A percentile compares a stretch with the other conserved stretches of the same genome.
These are phyloP conservation scores for Xerocomus amazonicus DNA, from an alignment of 1,284 basidiomycete species.

Conservation along the genomic window DNA sequence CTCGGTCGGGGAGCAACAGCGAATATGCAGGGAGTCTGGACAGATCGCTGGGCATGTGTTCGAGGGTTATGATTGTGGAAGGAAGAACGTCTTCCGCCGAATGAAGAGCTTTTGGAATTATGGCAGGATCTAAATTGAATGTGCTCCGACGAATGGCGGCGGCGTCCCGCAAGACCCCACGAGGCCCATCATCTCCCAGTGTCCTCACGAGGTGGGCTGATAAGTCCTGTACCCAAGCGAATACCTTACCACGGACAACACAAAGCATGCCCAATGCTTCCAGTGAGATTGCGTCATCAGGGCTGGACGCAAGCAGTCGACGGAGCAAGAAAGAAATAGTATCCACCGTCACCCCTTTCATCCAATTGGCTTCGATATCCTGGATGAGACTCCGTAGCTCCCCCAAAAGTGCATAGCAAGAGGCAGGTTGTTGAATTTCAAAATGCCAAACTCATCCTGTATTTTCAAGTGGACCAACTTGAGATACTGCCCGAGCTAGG, in stretches of 20 bases:
- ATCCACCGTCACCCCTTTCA: slow-evolving; percentile 8
- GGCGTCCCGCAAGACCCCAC: slow-evolving; percentile 31
- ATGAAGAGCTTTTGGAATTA: slow-evolving; percentile 17
- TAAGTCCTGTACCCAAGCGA: slow-evolving; percentile 37
- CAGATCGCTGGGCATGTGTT: neutral
- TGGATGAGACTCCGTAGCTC: slow-evolving; percentile 7
- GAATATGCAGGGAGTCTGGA: neutral
- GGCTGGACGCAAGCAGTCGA: slow-evolving; percentile 3
- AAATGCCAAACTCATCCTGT: neutral
- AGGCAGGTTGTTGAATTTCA: neutral
- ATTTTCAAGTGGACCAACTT: neutral
- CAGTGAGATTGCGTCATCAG: neutral
- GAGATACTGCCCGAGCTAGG: neutral
- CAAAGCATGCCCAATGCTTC: slow-evolving; percentile 27
- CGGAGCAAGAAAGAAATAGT: slow-evolving; percentile 12
- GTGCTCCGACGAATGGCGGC: slow-evolving; percentile 41
- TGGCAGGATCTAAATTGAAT: slow-evolving; percentile 33
- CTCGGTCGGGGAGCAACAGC: neutral
- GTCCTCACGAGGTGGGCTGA: slow-evolving; percentile 19
- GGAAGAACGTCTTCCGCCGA: slow-evolving; percentile 32
- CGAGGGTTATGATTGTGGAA: slow-evolving; percentile 33
- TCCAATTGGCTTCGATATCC: slow-evolving; percentile 38
- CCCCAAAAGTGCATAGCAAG: neutral
- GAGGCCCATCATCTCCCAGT: slow-evolving; percentile 23
- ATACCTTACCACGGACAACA: slow-evolving; percentile 31